Evolutionary conservation across 345 rosid species (phyloP).

Genomic region (Anastatica hierochuntica): DNA sequence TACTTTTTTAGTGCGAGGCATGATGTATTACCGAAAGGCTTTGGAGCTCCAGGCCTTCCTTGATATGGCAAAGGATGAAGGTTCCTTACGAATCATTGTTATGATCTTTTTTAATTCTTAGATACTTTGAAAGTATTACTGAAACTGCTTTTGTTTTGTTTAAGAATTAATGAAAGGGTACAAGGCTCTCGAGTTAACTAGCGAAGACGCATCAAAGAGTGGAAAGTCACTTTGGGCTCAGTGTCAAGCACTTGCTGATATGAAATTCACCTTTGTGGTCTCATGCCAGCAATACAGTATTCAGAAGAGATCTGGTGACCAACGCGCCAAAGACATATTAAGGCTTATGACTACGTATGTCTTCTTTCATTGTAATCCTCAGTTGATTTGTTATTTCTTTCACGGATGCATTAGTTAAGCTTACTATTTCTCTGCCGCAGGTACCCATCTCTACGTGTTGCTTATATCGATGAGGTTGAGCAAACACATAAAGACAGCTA

Average conservation of each 20-base stretch:
- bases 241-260: constrained; percentile 72
- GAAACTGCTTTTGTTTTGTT: constrained; percentile 14
- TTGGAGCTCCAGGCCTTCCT: constrained; percentile 76
- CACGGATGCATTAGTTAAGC: neutral
- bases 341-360: constrained; percentile 61
- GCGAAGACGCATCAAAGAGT: constrained; percentile 41
- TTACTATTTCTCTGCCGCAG: constrained; percentile 25
- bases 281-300: constrained; percentile 71
- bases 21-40: constrained; percentile 83
- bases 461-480: constrained; percentile 72
- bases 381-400: neutral
- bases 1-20: constrained; percentile 50
- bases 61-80: constrained; percentile 65
- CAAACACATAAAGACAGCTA: constrained; percentile 47
- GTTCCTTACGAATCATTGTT: constrained; percentile 10
- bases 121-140: neutral
- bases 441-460: constrained; percentile 65
- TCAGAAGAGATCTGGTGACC: constrained; percentile 55
- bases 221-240: constrained; percentile 56
- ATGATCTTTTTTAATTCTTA: neutral
- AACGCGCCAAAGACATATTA: constrained; percentile 62
- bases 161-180: constrained; percentile 60
- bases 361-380: constrained; percentile 17
- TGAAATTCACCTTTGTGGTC: constrained; percentile 77
- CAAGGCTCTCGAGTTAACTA: constrained; percentile 49